Evolutionary conservation across 352 stramenopile genomes (phyloP).

Genomic region (Globisporangium radiosum): DNA sequence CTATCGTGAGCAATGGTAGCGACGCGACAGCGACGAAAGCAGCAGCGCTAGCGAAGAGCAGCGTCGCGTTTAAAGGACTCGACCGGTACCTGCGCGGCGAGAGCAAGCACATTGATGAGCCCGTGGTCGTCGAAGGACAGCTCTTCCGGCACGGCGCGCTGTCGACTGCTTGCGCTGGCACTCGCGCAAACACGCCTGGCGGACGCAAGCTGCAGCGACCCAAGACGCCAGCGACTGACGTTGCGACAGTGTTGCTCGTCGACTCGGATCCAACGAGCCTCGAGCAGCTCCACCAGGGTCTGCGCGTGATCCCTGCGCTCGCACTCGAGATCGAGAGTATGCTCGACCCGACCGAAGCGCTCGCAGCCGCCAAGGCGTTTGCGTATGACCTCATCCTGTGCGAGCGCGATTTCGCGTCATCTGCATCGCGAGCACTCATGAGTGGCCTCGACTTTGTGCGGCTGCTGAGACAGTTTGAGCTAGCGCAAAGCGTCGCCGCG

Average conservation of each 20-base stretch:
- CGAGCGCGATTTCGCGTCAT: constrained; percentile 45
- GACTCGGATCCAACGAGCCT: constrained; percentile 28
- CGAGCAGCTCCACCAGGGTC: constrained; percentile 27
- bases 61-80: constrained; percentile 28
- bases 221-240: constrained; percentile 3
- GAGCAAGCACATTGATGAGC: constrained; percentile 38
- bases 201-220: neutral
- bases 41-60: neutral
- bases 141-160: constrained; percentile 23
- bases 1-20: neutral
- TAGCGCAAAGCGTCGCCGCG: constrained; percentile 36
- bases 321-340: constrained; percentile 56
- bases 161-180: neutral
- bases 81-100: constrained; percentile 61
- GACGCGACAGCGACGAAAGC: neutral
- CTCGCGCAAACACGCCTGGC: neutral
- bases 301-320: constrained; percentile 16
- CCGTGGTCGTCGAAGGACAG: constrained; percentile 23
- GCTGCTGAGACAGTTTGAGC: constrained; percentile 72
- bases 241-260: constrained; percentile 22
- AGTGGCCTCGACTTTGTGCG: constrained; percentile 75
- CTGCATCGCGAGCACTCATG: constrained; percentile 11
- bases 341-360: constrained; percentile 37
- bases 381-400: constrained; percentile 83
- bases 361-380: constrained; percentile 39